Base-by-base conservation (phyloP, 371 early-diverging fungal genomes). In the Nematocida ausubeli region DNA sequence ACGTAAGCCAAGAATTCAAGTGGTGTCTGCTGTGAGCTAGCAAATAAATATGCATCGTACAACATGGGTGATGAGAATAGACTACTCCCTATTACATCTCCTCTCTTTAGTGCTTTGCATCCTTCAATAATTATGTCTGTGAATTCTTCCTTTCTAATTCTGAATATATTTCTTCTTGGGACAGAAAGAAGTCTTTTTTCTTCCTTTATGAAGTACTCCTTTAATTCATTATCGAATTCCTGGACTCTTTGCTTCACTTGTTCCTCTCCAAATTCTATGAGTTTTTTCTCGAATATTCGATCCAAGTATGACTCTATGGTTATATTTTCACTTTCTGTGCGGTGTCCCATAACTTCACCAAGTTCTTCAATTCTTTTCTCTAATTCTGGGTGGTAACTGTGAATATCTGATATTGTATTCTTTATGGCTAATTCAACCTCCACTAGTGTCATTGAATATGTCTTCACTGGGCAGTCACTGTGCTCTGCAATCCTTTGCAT, bases 321-420 rank as follows among this genome's bases (percentile, higher is more conserved):
- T n/a, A 66, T 9, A 9, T 12, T 22, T 32, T 58, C 35, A 19
- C 49, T 75, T 30, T 65, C 52, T 3, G 16, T 35, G 16, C 12
- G 26, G 39, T 42, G 30, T 24, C 2, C 30, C 78, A 75, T 66
- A 26, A 75, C 32, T 3, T 49, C 28, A 4, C 78, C 78, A 2
- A 66, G 16, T 35, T 75, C 78, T 35, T 75, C n/a, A 12, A 75
- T 75, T 39, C 51, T 64, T 30, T 64, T 75, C 22, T 75, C 78
- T 26, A 75, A 39, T 40, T 75, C 78, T 9, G 66, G 65, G 68
- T 75, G 65, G 44, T 75, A 75, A 35, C 57, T 67, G 58, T 75
- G 78, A 7, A 35, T 6, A 16, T 63, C 39, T 51, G 16, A 7
- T 42, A 9, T 55, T 42, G 16, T 64, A 37, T 65, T 66, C 40